Percentiles rank a stretch among this genome's conserved stretches.
Evolutionary conservation across 345 rosid species (phyloP).

Genomic region (Erucastrum elatum): DNA sequence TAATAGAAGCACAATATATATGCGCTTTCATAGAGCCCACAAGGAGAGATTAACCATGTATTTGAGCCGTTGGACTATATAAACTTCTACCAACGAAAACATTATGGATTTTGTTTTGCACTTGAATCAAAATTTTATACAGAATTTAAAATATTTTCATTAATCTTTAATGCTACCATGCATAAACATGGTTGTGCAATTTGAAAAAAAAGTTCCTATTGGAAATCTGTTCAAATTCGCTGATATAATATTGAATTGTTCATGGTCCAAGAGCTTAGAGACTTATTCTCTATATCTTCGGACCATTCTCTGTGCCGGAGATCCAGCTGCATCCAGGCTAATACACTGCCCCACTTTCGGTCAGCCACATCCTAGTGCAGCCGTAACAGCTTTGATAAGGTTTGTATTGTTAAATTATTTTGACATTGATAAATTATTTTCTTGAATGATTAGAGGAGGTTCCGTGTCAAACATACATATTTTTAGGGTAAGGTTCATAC

Average conservation of each 20-base stretch:
- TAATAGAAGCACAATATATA: neutral
- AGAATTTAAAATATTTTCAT: neutral
- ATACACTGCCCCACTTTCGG: constrained; percentile 20
- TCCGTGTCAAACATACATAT: too few relatives aligned
- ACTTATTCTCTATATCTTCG: constrained; percentile 7
- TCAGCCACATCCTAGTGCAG: neutral
- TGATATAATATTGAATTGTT: neutral
- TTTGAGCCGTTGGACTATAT: neutral
- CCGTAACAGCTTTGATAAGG: neutral
- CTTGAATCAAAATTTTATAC: neutral
- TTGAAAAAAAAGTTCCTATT: neutral
- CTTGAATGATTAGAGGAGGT: too few relatives aligned
- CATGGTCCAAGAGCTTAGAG: constrained; percentile 13
- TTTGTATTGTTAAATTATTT: neutral
- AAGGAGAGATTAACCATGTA: neutral
- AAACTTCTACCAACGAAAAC: neutral
- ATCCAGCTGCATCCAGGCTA: constrained; percentile 32
- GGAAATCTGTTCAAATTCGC: neutral
- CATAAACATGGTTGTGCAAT: neutral
- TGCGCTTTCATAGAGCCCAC: neutral
- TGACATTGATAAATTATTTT: neutral
- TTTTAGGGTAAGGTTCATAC: too few relatives aligned
- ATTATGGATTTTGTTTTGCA: neutral
- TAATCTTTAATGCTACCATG: neutral
- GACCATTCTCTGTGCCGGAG: constrained; percentile 27